phyloP scores from a whole-genome alignment of 1,284 basidiomycete genomes.

The Thecaphora thlaspeos region DNA sequence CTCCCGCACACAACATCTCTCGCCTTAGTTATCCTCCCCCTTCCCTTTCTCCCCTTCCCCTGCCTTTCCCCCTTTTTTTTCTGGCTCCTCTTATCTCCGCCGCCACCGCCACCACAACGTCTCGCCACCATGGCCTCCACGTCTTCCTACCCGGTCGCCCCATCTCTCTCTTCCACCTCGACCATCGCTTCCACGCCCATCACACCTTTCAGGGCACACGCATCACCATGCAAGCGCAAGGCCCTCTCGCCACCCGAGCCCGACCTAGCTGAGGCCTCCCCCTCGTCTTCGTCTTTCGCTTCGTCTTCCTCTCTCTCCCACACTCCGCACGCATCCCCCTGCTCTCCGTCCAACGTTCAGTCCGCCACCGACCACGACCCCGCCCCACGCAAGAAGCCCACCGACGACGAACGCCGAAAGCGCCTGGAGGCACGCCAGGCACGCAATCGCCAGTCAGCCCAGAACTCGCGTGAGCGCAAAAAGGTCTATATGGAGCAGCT shows the following conservation, averaged over 20 bases:
- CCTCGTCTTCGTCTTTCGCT: background rate
- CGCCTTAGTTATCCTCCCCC: conserved; percentile 1
- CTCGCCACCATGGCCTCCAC: conserved; percentile 8
- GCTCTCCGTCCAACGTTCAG: conserved; percentile 11
- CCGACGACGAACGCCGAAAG: conserved; percentile 48
- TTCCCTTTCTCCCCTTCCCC: background rate
- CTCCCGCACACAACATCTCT: conserved; percentile 1
- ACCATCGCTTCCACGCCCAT: conserved; percentile 8
- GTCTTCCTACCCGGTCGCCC: conserved; percentile 1
- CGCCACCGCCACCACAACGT: conserved; percentile 5
- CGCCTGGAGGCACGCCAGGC: conserved; percentile 52
- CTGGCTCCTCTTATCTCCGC: background rate
- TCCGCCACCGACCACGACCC: conserved; percentile 19
- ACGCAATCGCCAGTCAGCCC: conserved; percentile 55
- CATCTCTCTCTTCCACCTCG: conserved; percentile 6
- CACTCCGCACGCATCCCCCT: too few relatives aligned
- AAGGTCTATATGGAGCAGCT: conserved; percentile 49
- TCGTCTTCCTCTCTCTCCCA: background rate
- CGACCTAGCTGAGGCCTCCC: conserved; percentile 1
- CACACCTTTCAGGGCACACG: conserved; percentile 6
- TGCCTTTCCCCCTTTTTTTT: background rate
- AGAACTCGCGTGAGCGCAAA: conserved; percentile 53
- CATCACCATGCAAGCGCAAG: conserved; percentile 1
- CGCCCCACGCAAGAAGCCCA: conserved; percentile 21
- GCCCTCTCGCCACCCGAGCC: background rate